Base-by-base conservation (phyloP, 768 basidiomycete genomes). In the Boletus sp. region DNA sequence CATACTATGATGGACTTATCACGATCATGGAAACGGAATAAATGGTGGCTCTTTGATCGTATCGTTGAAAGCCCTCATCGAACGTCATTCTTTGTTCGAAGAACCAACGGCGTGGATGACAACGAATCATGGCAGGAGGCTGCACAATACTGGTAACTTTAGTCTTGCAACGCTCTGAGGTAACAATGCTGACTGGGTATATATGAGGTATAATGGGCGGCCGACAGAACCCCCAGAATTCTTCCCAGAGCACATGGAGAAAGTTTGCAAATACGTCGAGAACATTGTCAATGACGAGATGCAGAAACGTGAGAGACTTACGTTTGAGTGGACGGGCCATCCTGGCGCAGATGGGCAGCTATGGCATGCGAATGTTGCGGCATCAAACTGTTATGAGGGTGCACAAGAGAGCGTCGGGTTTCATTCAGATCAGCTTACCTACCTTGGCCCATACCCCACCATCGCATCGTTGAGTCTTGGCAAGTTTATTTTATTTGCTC, bases 281-380 rank as follows among this genome's bases (percentile, higher is more conserved):
- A 71, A 74, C 8, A 68, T 87, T 4, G 92, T 93, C 24, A 90
- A 90, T 57, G 77, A 78, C 18, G 87, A 90, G 69, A 78, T 92
- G 72, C 76, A 70, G 58, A 83, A 80, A 65, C 79, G 90, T 50
- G 59, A 74, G 49, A 83, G 82, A 8, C 86, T 81, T 68, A 78
- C 80, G 4, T 72, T 87, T 5, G 92, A 93, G 71, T 93, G 89
- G 88, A 77, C 68, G 28, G 77, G 75, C 1, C 72, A 64, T 50
- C 42, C 18, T 52, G 59, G 62, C 33, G 15, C 58, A 15, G 60
- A 62, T 15, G 65, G 54, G 15, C 68, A 68, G 37, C 60, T 71
- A 8, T 93, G 92, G 91, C 77, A 82, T 52, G 92, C 91, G 1
- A 93, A 92, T 61, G 90, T 93, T 24, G 91, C 91, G 4, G 91